Evolutionary conservation across 495 filamentous ascomycete genomes (phyloP).

Genomic region (Polyplosphaeria fusca): DNA sequence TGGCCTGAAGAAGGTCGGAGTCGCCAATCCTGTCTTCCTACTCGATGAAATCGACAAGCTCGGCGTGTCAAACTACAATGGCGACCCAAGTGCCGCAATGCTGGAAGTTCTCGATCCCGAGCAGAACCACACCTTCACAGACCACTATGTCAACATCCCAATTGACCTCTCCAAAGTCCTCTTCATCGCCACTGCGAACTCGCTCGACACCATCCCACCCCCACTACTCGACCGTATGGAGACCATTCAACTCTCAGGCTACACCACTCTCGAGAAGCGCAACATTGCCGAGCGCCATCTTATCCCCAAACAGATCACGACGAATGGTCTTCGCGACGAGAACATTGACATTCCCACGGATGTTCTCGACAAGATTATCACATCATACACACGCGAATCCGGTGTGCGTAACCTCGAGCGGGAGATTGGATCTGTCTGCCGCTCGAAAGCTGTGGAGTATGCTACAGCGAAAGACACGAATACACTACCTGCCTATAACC

Average conservation of each 20-base stretch:
- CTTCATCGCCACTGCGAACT: conserved; percentile 98
- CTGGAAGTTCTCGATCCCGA: conserved; percentile 97
- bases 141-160: conserved; percentile 96
- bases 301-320: conserved; percentile 84
- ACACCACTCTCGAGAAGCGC: conserved; percentile 96
- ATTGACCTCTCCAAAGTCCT: conserved; percentile 95
- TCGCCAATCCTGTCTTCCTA: conserved; percentile 92
- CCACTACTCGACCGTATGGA: conserved; percentile 98
- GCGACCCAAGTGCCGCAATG: conserved; percentile 98
- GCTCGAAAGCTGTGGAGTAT: conserved; percentile 91
- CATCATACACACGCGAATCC: conserved; percentile 94
- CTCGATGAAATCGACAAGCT: conserved; percentile 99
- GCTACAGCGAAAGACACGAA: conserved; percentile 82
- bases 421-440: conserved; percentile 90
- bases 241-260: conserved; percentile 84
- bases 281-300: conserved; percentile 93
- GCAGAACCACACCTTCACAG: conserved; percentile 90
- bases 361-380: conserved; percentile 90
- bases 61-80: conserved; percentile 86
- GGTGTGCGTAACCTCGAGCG: conserved; percentile 95
- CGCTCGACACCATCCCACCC: conserved; percentile 88
- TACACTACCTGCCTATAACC: conserved; percentile 64
- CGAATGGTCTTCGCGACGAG: conserved; percentile 71
- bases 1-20: conserved; percentile 92
- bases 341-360: conserved; percentile 75